These are phyloP conservation scores for Salix viminalis DNA, from an alignment of 345 rosid genomes.

Conservation along the genomic window DNA sequence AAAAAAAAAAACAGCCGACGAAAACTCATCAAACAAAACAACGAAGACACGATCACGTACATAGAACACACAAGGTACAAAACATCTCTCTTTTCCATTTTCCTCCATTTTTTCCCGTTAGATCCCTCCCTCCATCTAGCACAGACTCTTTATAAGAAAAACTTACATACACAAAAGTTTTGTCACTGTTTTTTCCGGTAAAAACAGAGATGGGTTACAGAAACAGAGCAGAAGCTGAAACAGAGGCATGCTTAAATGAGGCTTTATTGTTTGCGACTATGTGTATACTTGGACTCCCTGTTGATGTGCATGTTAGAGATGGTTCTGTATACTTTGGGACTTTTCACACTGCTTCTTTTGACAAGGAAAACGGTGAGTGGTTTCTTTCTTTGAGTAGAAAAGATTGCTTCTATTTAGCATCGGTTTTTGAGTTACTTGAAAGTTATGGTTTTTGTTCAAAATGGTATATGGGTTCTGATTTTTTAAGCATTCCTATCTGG, in stretches of 20 bases:
- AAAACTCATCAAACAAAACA: background rate
- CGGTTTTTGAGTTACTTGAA: background rate
- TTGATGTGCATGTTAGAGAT: slow-evolving; percentile 73
- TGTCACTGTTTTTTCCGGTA: background rate
- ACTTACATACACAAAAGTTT: background rate
- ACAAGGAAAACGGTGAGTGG: slow-evolving; percentile 45
- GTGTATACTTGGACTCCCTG: slow-evolving; percentile 70
- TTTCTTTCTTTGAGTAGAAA: background rate
- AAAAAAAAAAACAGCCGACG: background rate
- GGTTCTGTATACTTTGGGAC: slow-evolving; percentile 78
- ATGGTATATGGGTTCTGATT: slow-evolving; percentile 19
- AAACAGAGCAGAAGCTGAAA: slow-evolving; percentile 20
- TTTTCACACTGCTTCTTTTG: slow-evolving; percentile 74
- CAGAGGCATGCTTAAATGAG: slow-evolving; percentile 38
- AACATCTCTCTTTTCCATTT: background rate
- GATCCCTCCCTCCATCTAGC: background rate
- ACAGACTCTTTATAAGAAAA: background rate
- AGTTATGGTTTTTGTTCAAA: background rate
- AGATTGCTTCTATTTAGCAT: background rate
- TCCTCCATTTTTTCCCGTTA: background rate
- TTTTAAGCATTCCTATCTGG: slow-evolving; percentile 6
- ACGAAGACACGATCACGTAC: background rate
- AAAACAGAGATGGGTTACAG: slow-evolving; percentile 14
- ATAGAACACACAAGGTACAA: background rate
- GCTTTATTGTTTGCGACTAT: slow-evolving; percentile 61